Percentiles rank a stretch among this genome's conserved stretches.
These are phyloP conservation scores for Xylariaceae sp. DNA, from an alignment of 2,329 filamentous ascomycete species.

Conservation along the genomic window DNA sequence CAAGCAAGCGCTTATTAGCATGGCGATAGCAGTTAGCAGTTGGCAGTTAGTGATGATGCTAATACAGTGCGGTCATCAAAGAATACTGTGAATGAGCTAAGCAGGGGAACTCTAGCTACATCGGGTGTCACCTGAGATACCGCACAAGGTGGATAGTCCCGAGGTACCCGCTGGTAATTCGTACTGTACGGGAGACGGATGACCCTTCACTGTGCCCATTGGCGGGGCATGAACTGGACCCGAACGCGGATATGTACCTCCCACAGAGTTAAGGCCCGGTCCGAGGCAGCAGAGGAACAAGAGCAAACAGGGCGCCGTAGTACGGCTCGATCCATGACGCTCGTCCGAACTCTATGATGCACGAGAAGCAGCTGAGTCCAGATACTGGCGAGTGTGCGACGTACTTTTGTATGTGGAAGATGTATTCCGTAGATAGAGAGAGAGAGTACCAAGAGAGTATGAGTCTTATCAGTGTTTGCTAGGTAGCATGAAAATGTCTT, in stretches of 20 bases:
- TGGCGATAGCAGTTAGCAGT: too few species aligned
- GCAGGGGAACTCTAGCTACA: too few species aligned
- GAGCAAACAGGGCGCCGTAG: too few species aligned
- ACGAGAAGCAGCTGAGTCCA: background rate
- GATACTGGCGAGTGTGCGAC: background rate
- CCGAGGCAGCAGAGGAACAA: background rate
- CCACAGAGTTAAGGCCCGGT: background rate
- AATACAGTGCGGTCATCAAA: too few species aligned
- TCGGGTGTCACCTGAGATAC: too few species aligned
- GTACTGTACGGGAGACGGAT: background rate
- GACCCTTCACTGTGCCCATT: too few species aligned
- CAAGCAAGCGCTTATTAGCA: too few species aligned
- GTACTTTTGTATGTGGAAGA: background rate
- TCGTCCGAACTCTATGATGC: background rate
- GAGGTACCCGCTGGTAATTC: background rate
- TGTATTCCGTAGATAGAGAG: background rate
- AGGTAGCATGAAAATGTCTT: background rate
- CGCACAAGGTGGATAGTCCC: background rate
- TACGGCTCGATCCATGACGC: background rate
- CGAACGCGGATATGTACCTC: too few species aligned
- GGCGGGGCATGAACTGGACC: background rate
- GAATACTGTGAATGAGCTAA: too few species aligned
- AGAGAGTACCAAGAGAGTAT: background rate
- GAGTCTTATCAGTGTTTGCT: background rate
- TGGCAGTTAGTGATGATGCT: too few species aligned